Base-by-base conservation (phyloP, 2,329 filamentous ascomycete species). In the Eutypa lata region DNA sequence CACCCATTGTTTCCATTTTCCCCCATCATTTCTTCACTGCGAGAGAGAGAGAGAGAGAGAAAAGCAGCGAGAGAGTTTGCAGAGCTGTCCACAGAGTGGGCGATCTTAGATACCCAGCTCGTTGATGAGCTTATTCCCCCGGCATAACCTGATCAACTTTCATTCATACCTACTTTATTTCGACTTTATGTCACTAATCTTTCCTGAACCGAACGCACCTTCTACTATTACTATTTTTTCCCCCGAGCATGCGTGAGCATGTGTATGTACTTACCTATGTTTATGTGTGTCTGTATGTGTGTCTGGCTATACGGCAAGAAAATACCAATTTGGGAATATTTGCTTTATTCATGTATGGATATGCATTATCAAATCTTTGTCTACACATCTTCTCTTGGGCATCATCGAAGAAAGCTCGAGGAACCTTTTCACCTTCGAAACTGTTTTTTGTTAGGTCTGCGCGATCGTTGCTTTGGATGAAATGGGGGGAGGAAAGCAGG, bases 41-140 rank as follows among this genome's bases (percentile, higher is more conserved):
- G 35, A 38, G 53, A 49, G 45, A 48, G 47, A 52, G 56, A 56
- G 54, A 50, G 51, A 43, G 55, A 52, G 53, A 51, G 35, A 21
- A 7, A 56, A 54, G 54, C 54, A 50, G 52, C 44, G 54, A 52
- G 52, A 52, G 26, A 26, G 21, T 40, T 28, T 45, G 21, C 16
- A 13, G 42, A 45, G 22, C 13, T 28, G 42, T 22, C 13, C 22
- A 24, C 19, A 57, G 52, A 53, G 54, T 53, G 59, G 59, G 57
- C 58, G 55, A 64, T 61, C 43, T 42, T 65, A 64, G 67, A 69
- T 69, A 69, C 67, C 67, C 67, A 62, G 64, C 64, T 66, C 65
- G 52, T 54, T 40, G 50, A 56, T 50, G 61, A 65, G 66, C 64
- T 68, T 59, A 66, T 64, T 68, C 62, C 5, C 26, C 26, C 26